Conservation (phyloP, 805 yeast species). For the Ogataea philodendri region DNA sequence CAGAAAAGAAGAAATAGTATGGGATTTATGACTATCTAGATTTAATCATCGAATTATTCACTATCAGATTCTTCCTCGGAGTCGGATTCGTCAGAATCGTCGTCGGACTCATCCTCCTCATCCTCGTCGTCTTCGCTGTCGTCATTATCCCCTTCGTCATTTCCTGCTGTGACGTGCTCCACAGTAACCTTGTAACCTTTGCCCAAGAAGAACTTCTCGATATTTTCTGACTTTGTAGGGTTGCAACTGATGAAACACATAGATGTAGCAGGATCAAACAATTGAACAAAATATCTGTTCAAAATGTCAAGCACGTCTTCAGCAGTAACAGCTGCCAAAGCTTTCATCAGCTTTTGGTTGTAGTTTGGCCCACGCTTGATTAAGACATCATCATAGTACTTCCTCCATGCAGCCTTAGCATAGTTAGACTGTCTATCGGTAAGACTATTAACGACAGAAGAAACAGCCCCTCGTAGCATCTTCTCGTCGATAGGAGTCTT, state of each 20-base stretch:
- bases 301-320: slow-evolving; percentile 51
- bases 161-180: slow-evolving; percentile 48
- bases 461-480: slow-evolving; percentile 68
- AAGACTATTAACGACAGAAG: slow-evolving; percentile 68
- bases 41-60: slow-evolving; percentile 1
- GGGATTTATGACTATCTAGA: slow-evolving; percentile 2
- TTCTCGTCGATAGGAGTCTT: slow-evolving; percentile 51
- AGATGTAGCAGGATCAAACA: slow-evolving; percentile 59
- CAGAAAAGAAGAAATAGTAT: slow-evolving; percentile 40
- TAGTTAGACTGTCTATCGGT: slow-evolving; percentile 69
- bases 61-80: slow-evolving; percentile 9
- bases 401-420: slow-evolving; percentile 61
- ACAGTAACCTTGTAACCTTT: slow-evolving; percentile 59
- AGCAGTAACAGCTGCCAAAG: slow-evolving; percentile 50
- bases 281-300: slow-evolving; percentile 57
- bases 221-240: slow-evolving; percentile 52
- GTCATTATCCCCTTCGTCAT: slow-evolving; percentile 29
- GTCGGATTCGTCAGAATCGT: slow-evolving; percentile 21
- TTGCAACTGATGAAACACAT: slow-evolving; percentile 72
- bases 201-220: slow-evolving; percentile 45
- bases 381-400: slow-evolving; percentile 64
- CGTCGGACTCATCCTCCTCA: slow-evolving; percentile 29
- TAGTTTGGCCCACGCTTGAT: slow-evolving; percentile 70
- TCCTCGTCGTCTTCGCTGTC: slow-evolving; percentile 29
- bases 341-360: slow-evolving; percentile 49